Evolutionary conservation across 306 rosid species (phyloP).

Genomic region (Betula pendula): DNA sequence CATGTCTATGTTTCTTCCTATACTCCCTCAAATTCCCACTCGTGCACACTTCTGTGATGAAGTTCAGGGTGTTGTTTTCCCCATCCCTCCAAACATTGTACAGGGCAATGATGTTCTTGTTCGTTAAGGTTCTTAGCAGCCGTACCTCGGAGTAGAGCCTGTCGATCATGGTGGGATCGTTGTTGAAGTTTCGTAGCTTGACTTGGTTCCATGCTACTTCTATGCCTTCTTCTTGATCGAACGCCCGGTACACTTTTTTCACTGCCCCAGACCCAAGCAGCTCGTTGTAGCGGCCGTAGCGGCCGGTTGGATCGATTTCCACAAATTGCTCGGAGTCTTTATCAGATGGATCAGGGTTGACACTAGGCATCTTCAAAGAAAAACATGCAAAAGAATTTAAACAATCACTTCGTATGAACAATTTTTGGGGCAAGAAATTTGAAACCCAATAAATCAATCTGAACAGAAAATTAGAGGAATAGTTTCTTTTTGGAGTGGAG

Average conservation of each 20-base stretch:
- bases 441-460: not conserved
- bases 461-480: not conserved
- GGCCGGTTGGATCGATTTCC: conserved; percentile 62
- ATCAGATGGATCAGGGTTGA: conserved; percentile 35
- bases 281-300: conserved; percentile 78
- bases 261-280: conserved; percentile 76
- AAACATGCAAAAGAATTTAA: not conserved
- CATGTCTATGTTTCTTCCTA: conserved; percentile 79
- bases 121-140: conserved; percentile 50
- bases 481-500: not conserved
- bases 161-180: conserved; percentile 68
- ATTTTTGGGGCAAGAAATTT: not conserved
- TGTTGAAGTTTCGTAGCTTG: conserved; percentile 59
- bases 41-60: conserved; percentile 92
- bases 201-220: conserved; percentile 99
- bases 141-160: conserved; percentile 82
- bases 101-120: conserved; percentile 69
- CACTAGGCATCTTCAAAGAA: conserved; percentile 60
- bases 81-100: conserved; percentile 71
- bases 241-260: conserved; percentile 85
- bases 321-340: conserved; percentile 68
- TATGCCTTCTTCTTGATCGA: conserved; percentile 89
- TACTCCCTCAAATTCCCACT: conserved; percentile 90
- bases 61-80: conserved; percentile 45
- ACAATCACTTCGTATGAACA: not conserved